Conservation (phyloP, 2,329 filamentous ascomycete species). For the Lasiodiplodia sp. region DNA sequence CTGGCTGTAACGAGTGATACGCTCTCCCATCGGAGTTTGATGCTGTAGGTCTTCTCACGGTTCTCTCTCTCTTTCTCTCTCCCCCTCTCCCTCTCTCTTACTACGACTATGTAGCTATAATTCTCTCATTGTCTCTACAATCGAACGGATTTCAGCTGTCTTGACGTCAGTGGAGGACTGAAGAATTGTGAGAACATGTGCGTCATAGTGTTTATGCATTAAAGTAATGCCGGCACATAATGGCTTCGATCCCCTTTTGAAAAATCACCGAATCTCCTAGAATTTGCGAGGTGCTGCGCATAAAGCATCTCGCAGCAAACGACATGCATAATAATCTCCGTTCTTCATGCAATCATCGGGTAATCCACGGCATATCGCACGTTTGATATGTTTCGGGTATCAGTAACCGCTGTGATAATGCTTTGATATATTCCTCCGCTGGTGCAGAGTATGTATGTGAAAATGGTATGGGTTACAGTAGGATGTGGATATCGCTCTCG, state of each 20-base stretch:
- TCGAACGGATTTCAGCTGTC: not conserved
- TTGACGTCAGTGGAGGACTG: not conserved
- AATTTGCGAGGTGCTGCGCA: not conserved
- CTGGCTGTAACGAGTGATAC: not conserved
- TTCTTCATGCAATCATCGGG: not conserved
- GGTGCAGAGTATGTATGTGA: not conserved
- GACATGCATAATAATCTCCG: not conserved
- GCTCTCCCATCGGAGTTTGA: not conserved
- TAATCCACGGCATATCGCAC: slow-evolving; percentile 6
- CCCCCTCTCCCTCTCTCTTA: not conserved
- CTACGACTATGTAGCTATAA: slow-evolving; percentile 5
- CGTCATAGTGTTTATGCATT: not conserved
- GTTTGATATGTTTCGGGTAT: not conserved
- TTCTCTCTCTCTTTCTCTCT: too few species aligned
- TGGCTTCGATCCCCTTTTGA: not conserved
- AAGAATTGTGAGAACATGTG: not conserved
- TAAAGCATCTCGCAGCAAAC: not conserved
- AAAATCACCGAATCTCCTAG: not conserved
- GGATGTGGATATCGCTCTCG: not conserved
- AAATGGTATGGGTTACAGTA: not conserved
- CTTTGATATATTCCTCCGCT: not conserved
- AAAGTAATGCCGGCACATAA: not conserved
- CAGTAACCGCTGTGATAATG: not conserved
- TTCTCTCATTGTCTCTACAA: not conserved
- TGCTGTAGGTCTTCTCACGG: not conserved